Evolutionary conservation across 805 yeast genomes (phyloP).

Genomic region (Monosporozyma servazzii): DNA sequence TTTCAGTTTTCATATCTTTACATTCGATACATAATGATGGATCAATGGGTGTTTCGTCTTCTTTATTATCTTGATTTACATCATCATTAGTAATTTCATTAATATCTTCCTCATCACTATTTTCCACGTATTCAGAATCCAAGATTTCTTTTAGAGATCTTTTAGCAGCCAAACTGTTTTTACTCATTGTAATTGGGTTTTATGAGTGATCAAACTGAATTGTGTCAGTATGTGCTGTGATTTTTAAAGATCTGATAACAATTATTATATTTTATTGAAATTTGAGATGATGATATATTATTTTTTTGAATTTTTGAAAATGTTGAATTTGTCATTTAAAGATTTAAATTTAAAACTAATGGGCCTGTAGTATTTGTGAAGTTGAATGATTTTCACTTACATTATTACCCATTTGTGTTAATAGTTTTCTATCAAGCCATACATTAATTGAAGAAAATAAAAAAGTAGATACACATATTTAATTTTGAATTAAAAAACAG

Average conservation of each 20-base stretch:
- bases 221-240: neutral
- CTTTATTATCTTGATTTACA: slow-evolving; percentile 14
- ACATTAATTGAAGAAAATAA: no score
- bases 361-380: no score
- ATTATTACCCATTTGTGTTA: no score
- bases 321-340: neutral
- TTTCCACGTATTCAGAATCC: slow-evolving; percentile 31
- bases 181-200: slow-evolving; percentile 8
- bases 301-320: neutral
- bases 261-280: neutral
- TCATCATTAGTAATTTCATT: neutral
- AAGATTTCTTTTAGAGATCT: slow-evolving; percentile 32
- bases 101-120: slow-evolving; percentile 21
- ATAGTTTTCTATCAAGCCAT: no score
- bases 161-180: slow-evolving; percentile 6
- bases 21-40: slow-evolving; percentile 56
- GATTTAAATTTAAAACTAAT: neutral
- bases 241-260: neutral
- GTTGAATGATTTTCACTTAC: no score
- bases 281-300: neutral
- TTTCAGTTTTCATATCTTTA: slow-evolving; percentile 59
- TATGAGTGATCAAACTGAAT: neutral
- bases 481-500: no score
- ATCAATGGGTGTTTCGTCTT: slow-evolving; percentile 26
- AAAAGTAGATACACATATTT: no score